A percentile compares a stretch with the other conserved stretches of the same genome.
phyloP scores from a whole-genome alignment of 2,329 filamentous ascomycete genomes.

The Malbranchea cinnamomea region DNA sequence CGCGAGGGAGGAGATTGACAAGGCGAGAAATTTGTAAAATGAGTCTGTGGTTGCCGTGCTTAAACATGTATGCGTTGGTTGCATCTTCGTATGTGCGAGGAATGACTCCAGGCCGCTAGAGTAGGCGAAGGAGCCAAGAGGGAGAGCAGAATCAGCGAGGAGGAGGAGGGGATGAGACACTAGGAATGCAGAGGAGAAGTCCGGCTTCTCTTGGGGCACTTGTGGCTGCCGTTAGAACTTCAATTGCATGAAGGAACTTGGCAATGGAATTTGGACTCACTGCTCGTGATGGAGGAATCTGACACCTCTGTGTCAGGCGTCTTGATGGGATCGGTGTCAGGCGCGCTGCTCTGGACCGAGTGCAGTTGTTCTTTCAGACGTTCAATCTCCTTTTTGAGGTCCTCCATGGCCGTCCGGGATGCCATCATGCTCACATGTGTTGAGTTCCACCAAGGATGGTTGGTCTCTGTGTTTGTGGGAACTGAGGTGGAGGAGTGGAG shows the following conservation, averaged over 20 bases:
- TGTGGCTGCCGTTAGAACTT: not conserved
- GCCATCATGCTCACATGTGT: not conserved
- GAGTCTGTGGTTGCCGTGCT: conserved; percentile 23
- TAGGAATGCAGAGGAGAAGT: conserved; percentile 11
- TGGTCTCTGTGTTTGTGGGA: no score
- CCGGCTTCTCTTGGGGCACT: no score
- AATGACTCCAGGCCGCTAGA: conserved; percentile 50
- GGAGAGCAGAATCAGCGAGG: conserved; percentile 48
- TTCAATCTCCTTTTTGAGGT: conserved; percentile 25
- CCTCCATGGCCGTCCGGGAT: conserved; percentile 2
- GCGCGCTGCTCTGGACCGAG: not conserved
- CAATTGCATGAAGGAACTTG: no score
- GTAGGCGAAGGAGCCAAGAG: conserved; percentile 51
- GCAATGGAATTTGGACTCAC: no score
- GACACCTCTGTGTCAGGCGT: no score
- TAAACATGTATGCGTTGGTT: conserved; percentile 17
- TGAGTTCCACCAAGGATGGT: no score
- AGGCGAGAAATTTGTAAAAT: conserved; percentile 41
- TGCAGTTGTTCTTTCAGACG: conserved; percentile 35
- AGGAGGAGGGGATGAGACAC: conserved; percentile 42
- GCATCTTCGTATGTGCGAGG: conserved; percentile 39
- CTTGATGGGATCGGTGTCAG: no score
- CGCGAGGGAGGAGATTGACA: conserved; percentile 43
- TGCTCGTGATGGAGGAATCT: no score
- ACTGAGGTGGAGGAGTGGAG: no score